Evolutionary conservation across 2,329 filamentous ascomycete genomes (phyloP).

Genomic region (Penicillium glabrum): DNA sequence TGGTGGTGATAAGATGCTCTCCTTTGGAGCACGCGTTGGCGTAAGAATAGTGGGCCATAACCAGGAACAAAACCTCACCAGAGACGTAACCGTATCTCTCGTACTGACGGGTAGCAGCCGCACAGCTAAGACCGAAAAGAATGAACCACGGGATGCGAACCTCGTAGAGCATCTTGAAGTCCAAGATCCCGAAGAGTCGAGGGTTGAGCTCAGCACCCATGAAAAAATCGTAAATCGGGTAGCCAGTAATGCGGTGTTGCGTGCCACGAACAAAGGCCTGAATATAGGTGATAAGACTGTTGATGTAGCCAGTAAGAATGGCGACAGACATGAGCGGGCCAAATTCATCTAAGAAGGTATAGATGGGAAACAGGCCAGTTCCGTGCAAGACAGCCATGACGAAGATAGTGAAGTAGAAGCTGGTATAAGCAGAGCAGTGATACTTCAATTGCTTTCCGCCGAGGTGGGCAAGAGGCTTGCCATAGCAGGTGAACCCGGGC

Average conservation of each 20-base stretch:
- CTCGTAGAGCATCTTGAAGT: constrained; percentile 96
- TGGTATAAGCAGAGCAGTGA: constrained; percentile 85
- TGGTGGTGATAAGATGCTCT: constrained; percentile 84
- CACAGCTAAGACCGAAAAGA: constrained; percentile 66
- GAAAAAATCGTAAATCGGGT: constrained; percentile 81
- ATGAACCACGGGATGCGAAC: constrained; percentile 95
- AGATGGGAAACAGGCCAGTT: constrained; percentile 78
- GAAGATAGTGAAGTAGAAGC: constrained; percentile 80
- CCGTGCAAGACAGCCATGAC: constrained; percentile 71
- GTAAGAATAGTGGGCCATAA: constrained; percentile 88
- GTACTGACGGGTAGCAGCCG: constrained; percentile 75
- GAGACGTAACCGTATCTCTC: constrained; percentile 81
- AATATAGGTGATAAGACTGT: constrained; percentile 77
- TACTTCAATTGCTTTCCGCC: constrained; percentile 83
- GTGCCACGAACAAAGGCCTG: constrained; percentile 79
- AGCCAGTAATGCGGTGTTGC: constrained; percentile 86
- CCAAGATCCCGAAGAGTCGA: constrained; percentile 75
- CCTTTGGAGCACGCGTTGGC: constrained; percentile 89
- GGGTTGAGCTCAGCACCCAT: constrained; percentile 87
- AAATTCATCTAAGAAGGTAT: constrained; percentile 91
- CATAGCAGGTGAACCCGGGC: constrained; percentile 82
- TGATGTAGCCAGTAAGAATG: constrained; percentile 82
- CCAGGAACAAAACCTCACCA: constrained; percentile 74
- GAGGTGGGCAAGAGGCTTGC: constrained; percentile 80
- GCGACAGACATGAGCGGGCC: constrained; percentile 89